Conservation (phyloP, 441 rosid species). For the Gossypium aridum region DNA sequence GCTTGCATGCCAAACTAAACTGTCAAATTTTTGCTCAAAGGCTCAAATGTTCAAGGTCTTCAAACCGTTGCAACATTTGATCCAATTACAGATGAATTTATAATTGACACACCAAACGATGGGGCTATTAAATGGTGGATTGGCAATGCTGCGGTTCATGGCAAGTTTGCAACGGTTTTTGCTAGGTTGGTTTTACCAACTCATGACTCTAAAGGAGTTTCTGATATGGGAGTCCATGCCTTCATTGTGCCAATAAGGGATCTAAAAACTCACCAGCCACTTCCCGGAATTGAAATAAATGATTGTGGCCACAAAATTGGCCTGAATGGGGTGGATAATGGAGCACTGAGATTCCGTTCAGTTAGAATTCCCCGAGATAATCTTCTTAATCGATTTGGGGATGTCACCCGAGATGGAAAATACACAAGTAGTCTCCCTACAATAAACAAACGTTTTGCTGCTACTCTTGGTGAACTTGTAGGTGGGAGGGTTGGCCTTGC, state of each 20-base stretch:
- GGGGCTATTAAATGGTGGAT: constrained; percentile 99
- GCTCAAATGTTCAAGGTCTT: constrained; percentile 92
- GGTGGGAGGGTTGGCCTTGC: constrained; percentile 96
- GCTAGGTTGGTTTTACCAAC: constrained; percentile 80
- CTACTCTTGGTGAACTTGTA: constrained; percentile 94
- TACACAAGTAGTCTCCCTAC: constrained; percentile 89
- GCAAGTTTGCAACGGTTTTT: constrained; percentile 93
- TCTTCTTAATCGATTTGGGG: constrained; percentile 96
- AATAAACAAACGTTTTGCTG: constrained; percentile 85
- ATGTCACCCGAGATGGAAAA: constrained; percentile 86
- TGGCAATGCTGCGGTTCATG: constrained; percentile 98
- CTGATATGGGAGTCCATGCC: constrained; percentile 97
- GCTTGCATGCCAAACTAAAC: constrained; percentile 9
- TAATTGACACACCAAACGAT: constrained; percentile 79
- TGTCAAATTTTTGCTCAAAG: constrained; percentile 31
- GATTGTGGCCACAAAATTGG: constrained; percentile 97
- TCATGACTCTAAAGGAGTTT: constrained; percentile 59
- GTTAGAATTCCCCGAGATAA: constrained; percentile 94
- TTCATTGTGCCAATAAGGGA: constrained; percentile 94
- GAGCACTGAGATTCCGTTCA: constrained; percentile 75
- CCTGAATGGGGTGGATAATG: constrained; percentile 92
- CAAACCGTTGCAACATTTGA: constrained; percentile 87
- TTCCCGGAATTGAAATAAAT: constrained; percentile 85
- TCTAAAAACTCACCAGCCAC: constrained; percentile 65
- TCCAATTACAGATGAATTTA: constrained; percentile 69